Evolutionary conservation across 768 basidiomycete species (phyloP), one percentile per base, ranked within the genome.

Genomic region (Roridomyces roridus): DNA sequence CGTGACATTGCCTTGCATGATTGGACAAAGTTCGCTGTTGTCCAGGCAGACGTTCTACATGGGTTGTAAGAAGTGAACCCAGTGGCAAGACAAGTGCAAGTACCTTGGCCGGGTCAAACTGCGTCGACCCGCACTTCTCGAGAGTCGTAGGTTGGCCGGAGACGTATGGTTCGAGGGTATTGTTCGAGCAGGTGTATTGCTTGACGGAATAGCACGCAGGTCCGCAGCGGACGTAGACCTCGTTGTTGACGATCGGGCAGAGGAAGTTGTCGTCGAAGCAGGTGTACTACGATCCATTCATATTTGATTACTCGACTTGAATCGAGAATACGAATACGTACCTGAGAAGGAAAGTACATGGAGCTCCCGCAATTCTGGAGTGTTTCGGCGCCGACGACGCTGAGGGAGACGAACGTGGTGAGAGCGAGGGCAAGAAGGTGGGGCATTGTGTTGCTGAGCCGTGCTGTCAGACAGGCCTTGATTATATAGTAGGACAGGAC

Each of bases 211-310:
- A 63, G 53, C 62, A 63, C 0, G 62, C 57, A 21, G 55, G 31
- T 1, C 54, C 57, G 31, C 57, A 63, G 15, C 36, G 17, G 23
- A 63, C 26, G 34, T 36, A 50, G 6, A 12, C 24, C 15, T 59
- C 52, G 39, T 49, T 57, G 21, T 50, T 48, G 20, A 50, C n/a
- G 25, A 63, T 57, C 5, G 62, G 62, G 25, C 62, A 63, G 46
- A 63, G 57, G 26, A 59, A 52, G 5, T 11, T 40, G 49, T 46
- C 40, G 29, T 63, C 46, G 23, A 59, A 63, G 31, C 62, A 63
- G 25, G 53, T 55, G 21, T 63, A 63, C 62, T 63, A 29, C n/a
- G n/a, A n/a, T n/a, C n/a, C n/a, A n/a, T n/a, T n/a, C n/a, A 25
- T 11, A 4, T 9, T 7, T 15, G 7, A 14, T 40, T 45, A 53